Conservation (phyloP, 164 flowering plant genomes). For the Liquidambar formosana region DNA sequence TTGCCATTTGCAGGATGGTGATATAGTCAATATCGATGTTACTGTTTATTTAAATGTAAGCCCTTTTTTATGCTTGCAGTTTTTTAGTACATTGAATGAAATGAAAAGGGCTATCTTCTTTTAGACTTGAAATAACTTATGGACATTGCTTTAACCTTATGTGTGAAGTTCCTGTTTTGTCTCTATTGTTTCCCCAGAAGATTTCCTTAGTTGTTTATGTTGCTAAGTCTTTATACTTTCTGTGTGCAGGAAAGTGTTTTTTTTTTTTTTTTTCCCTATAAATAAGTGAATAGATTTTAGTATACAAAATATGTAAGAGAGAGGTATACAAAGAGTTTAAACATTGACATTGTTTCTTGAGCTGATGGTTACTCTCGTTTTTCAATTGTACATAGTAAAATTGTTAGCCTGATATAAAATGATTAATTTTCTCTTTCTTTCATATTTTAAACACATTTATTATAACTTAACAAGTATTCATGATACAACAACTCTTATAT, state of each 20-base stretch:
- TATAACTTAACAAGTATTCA: too few species aligned
- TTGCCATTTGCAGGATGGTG: constrained; percentile 79
- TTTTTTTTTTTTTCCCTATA: neutral
- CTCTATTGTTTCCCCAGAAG: neutral
- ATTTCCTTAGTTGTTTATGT: neutral
- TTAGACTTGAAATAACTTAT: neutral
- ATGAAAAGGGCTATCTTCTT: constrained; percentile 1
- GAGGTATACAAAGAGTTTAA: neutral
- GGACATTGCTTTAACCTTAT: too few species aligned
- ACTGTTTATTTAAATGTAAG: constrained; percentile 93
- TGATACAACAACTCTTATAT: too few species aligned
- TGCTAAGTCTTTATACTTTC: neutral
- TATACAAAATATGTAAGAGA: neutral
- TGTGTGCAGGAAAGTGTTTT: neutral
- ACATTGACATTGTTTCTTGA: neutral
- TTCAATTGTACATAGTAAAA: too few species aligned
- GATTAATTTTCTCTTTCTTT: too few species aligned
- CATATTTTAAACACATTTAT: too few species aligned
- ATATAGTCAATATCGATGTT: constrained; percentile 93
- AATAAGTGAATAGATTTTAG: neutral
- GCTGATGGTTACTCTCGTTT: too few species aligned
- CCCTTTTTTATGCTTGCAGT: constrained; percentile 1
- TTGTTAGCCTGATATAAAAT: too few species aligned
- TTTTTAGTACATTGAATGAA: neutral
- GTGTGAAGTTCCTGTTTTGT: neutral